Evolutionary conservation across 2,329 filamentous ascomycete genomes (phyloP).

Genomic region (Torrubiella hemipterigena): DNA sequence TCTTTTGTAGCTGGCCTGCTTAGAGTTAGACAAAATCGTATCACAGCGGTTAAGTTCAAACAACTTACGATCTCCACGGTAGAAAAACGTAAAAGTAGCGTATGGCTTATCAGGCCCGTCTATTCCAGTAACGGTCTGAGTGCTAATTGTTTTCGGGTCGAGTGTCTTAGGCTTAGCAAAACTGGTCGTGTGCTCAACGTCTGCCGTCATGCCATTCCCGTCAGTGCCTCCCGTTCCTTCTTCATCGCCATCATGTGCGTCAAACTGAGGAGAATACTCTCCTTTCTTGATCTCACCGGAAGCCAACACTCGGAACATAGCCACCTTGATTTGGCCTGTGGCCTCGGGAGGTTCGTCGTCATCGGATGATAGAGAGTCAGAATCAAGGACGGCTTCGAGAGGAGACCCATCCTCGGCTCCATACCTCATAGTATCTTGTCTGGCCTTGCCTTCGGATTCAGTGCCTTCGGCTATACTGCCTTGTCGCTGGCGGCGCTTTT

Average conservation of each 20-base stretch:
- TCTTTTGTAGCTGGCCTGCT: conserved; percentile 85
- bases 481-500: conserved; percentile 54
- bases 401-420: conserved; percentile 64
- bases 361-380: conserved; percentile 62
- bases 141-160: conserved; percentile 95
- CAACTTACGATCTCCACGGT: conserved; percentile 83
- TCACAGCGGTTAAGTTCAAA: not conserved
- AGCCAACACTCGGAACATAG: conserved; percentile 87
- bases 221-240: conserved; percentile 42
- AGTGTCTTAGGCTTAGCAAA: conserved; percentile 94
- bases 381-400: conserved; percentile 56
- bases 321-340: conserved; percentile 94
- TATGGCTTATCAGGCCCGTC: conserved; percentile 94
- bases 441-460: conserved; percentile 8
- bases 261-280: conserved; percentile 95
- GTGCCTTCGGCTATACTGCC: conserved; percentile 33
- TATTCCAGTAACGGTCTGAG: conserved; percentile 96
- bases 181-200: conserved; percentile 93
- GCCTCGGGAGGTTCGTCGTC: conserved; percentile 87
- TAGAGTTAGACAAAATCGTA: conserved; percentile 10
- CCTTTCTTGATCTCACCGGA: conserved; percentile 96
- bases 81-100: conserved; percentile 95
- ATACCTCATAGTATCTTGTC: conserved; percentile 59
- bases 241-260: conserved; percentile 91
- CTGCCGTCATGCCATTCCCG: conserved; percentile 56